Base-by-base conservation (phyloP, 148 eudicot species). In the Cornus suecica region DNA sequence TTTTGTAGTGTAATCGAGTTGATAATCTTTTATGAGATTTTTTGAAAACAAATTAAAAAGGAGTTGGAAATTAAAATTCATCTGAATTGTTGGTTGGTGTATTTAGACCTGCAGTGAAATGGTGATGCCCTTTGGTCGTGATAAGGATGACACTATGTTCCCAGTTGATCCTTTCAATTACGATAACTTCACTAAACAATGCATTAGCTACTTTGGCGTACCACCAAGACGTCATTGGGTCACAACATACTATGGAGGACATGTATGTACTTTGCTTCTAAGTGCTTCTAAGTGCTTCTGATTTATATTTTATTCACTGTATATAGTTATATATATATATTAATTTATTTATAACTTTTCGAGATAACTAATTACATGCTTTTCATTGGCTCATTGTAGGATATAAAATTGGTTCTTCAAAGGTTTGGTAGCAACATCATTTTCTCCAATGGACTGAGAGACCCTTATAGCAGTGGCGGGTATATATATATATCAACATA, bases 371-470 rank as follows among this genome's bases (percentile, higher is more conserved):
- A 24, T 64, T 76, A 30, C 74, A 86, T 89, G 89, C 81, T 41
- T 86, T 88, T 48, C 84, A 81, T 71, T 25, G 37, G 37, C 0
- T 32, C 37, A 32, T 72, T n/a, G n/a, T n/a, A n/a, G n/a, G n/a
- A n/a, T n/a, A n/a, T n/a, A n/a, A n/a, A n/a, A n/a, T n/a, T n/a
- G 71, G 79, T 77, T 15, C 89, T 88, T 1, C 58, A 28, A 13
- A 73, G 78, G 24, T 88, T 88, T 80, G 89, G 75, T 23, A 88
- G 91, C 81, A 88, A 88, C 74, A 88, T 88, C 62, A 88, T 88
- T 10, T 88, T 88, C 82, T 86, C 89, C 65, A 88, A 86, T 52
- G 91, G 91, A 23, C 78, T 86, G 2, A 78, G 79, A 77, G 89
- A 88, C 82, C 89, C 89, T 63, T 86, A 72, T 28, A 84, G 91